Conservation (phyloP, 257 asterid genomes). For the Misopates orontium region DNA sequence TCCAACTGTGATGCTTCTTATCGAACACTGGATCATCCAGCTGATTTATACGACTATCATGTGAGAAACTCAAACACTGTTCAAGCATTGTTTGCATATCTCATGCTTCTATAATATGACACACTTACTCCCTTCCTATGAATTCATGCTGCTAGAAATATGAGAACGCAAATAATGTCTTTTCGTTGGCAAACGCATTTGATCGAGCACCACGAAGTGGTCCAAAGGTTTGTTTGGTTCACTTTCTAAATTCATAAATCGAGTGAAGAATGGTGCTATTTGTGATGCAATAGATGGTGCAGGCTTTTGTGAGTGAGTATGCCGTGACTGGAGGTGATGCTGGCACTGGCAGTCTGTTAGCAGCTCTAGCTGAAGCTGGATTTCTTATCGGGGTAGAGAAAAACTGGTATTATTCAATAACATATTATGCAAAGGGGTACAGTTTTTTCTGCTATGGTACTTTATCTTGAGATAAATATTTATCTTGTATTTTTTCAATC, state of each 20-base stretch:
- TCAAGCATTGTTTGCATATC: constrained; percentile 7
- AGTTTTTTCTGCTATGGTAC: constrained; percentile 1
- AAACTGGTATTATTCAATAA: constrained; percentile 57
- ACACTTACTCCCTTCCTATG: constrained; percentile 4
- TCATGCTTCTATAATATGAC: background rate
- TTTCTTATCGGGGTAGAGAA: constrained; percentile 86
- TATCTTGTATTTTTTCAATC: constrained; percentile 20
- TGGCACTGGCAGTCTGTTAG: constrained; percentile 84
- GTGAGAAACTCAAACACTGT: constrained; percentile 40
- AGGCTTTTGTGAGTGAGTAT: constrained; percentile 98
- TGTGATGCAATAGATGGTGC: constrained; percentile 24
- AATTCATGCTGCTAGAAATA: constrained; percentile 57
- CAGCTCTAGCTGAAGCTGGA: constrained; percentile 91
- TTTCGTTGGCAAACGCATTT: constrained; percentile 49
- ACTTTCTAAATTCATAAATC: constrained; percentile 19
- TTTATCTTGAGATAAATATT: constrained; percentile 4
- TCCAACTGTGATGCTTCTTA: constrained; percentile 90
- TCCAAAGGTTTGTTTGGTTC: constrained; percentile 69
- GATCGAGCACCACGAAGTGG: constrained; percentile 64
- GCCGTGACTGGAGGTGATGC: constrained; percentile 88
- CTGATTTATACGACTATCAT: constrained; percentile 87
- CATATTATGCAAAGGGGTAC: background rate
- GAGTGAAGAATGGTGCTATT: constrained; percentile 8
- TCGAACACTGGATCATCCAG: constrained; percentile 77
- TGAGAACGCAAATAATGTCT: constrained; percentile 53